Base-by-base conservation (phyloP, 352 stramenopile genomes). In the Hyaloperonospora brassicae region DNA sequence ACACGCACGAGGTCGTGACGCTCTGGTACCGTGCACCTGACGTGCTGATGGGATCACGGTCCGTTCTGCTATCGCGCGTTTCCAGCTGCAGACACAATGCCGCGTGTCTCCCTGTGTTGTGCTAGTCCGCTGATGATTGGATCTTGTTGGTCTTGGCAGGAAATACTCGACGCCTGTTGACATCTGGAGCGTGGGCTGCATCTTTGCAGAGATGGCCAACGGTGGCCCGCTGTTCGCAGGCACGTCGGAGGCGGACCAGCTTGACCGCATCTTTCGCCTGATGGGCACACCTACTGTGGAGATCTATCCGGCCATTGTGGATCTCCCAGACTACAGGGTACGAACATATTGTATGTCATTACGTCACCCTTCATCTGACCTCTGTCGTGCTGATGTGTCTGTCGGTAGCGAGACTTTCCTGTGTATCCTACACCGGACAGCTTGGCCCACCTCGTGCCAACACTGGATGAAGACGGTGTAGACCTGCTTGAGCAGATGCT, bases 161-260 rank as follows among this genome's bases (percentile, higher is more conserved):
- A 98, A 98, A 68, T 99, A 99, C 70, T 98, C 92, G 39, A 99
- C 96, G 11, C 95, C 96, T 2, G 96, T 99, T 31, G 97, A 99
- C 72, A 98, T 99, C 57, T 99, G 97, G 97, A 97, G 84, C 64
- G 95, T 99, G 34, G 97, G 97, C 47, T 97, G 80, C 86, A 99
- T 99, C 61, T 99, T 99, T 72, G 96, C 96, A 23, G 97, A 97
- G 56, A 97, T 98, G 91, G 83, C 87, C 25, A 95, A 94, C 58
- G 79, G 81, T 24, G 76, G 79, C 38, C 96, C 97, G 30, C 78
- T 99, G 14, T 97, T 99, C 47, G 92, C 95, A 0, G 97, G 96
- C 39, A 98, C 93, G 14, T 98, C 93, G 9, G 96, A 99, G 70
- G 61, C 73, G 13, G 95, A 98, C 77, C 96, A 99, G 76, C 72